Percentiles rank a stretch among this genome's conserved stretches.
Evolutionary conservation across 345 rosid genomes (phyloP).

Genomic region (Populus davidiana): DNA sequence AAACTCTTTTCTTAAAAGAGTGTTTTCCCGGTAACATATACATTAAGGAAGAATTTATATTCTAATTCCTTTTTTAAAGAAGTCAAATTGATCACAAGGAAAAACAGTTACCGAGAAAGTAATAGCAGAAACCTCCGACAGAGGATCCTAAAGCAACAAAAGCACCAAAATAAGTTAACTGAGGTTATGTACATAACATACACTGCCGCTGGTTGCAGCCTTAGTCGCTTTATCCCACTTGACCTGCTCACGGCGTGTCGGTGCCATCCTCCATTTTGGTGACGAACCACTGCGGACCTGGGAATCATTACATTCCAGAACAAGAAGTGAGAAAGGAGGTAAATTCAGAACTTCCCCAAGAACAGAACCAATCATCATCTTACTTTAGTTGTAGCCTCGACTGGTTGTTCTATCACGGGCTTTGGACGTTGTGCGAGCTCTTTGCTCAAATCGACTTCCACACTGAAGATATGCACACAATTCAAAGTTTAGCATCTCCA

Average conservation of each 20-base stretch:
- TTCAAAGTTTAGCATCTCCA: slow-evolving; percentile 1
- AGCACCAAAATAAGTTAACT: background rate
- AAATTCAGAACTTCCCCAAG: background rate
- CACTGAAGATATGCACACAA: slow-evolving; percentile 32
- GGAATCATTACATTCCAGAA: slow-evolving; percentile 9
- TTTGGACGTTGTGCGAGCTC: slow-evolving; percentile 58
- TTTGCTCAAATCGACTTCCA: slow-evolving; percentile 85
- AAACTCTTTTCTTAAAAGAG: too few relatives aligned
- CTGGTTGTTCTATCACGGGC: slow-evolving; percentile 26
- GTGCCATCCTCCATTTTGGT: slow-evolving; percentile 61
- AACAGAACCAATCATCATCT: slow-evolving; percentile 19
- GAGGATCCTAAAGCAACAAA: background rate
- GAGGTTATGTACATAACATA: slow-evolving; percentile 33
- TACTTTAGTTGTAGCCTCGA: slow-evolving; percentile 38
- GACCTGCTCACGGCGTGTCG: slow-evolving; percentile 83
- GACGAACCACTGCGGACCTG: slow-evolving; percentile 33
- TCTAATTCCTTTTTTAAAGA: too few relatives aligned
- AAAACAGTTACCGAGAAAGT: too few relatives aligned
- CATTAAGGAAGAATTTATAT: too few relatives aligned
- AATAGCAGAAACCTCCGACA: background rate
- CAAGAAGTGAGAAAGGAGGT: background rate
- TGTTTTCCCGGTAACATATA: too few relatives aligned
- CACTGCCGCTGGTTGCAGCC: slow-evolving; percentile 86
- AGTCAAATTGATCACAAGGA: too few relatives aligned
- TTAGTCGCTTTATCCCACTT: slow-evolving; percentile 94